A percentile compares a stretch with the other conserved stretches of the same genome.
Conservation (phyloP, 169 alveolate species). For the Plasmodium chabaudi region DNA sequence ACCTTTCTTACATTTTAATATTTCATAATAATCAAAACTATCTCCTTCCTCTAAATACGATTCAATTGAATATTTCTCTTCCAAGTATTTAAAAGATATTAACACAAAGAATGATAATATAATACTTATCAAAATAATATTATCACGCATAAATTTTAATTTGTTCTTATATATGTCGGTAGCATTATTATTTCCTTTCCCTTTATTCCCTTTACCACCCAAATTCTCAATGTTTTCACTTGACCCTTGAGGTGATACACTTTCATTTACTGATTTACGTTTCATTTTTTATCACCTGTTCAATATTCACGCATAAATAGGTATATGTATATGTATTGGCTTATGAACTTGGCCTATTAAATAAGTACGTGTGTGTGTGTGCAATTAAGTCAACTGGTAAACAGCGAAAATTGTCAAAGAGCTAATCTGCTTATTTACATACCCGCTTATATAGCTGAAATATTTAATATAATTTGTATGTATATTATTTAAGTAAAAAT, state of each 20-base stretch:
- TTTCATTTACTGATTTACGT: slow-evolving; percentile 21
- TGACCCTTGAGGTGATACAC: too few species aligned
- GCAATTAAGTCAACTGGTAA: too few species aligned
- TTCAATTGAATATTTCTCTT: slow-evolving; percentile 60
- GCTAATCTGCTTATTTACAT: too few species aligned
- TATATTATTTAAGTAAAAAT: too few species aligned
- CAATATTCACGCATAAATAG: not conserved
- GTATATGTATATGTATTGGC: not conserved
- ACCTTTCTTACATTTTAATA: slow-evolving; percentile 84
- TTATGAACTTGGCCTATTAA: too few species aligned
- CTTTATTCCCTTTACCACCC: slow-evolving; percentile 9
- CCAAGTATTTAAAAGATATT: slow-evolving; percentile 62
- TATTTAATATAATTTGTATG: too few species aligned
- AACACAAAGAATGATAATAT: slow-evolving; percentile 38
- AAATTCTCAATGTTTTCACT: not conserved
- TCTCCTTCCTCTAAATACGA: slow-evolving; percentile 57
- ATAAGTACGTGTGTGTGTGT: not conserved
- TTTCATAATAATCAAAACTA: slow-evolving; percentile 86
- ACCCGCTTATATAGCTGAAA: too few species aligned
- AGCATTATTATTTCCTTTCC: not conserved
- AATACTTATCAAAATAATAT: slow-evolving; percentile 29
- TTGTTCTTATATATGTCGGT: slow-evolving; percentile 17
- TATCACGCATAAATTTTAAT: slow-evolving; percentile 27
- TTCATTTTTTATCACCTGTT: slow-evolving; percentile 11
- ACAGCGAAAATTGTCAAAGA: too few species aligned